Evolutionary conservation across 495 filamentous ascomycete species (phyloP), one percentile per base, ranked within the genome.

Genomic region (Entonaema liquescens): DNA sequence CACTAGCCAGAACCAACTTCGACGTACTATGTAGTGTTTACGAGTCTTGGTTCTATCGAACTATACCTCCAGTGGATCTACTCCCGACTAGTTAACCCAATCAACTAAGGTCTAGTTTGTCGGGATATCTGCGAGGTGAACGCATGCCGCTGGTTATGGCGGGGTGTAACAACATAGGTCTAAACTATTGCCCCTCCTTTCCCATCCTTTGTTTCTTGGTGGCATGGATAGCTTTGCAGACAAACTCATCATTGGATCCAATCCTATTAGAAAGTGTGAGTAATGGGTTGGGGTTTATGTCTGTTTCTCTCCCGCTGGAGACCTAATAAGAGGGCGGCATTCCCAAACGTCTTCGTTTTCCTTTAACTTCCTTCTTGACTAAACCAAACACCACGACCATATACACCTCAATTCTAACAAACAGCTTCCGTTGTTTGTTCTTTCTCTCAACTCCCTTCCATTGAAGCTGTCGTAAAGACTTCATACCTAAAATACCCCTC

Each of bases 161-260:
- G 71, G 66, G 71, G 67, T 67, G 67, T 62, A 55, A 44, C 29
- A 53, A 38, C 59, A 55, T 52, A 54, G 29, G 52, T 63, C 63
- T 60, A 33, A 63, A 52, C 62, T 55, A 61, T 50, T 70, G 71
- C 71, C 71, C 71, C 71, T 74, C 71, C 62, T 74, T 63, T 67
- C 28, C 33, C 61, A 58, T 70, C 57, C 57, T 53, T 29, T 54
- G 26, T 21, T 49, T 67, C 35, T 42, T 59, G 59, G 59, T 67
- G 68, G 53, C 71, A 67, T 66, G 71, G 62, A 57, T 60, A 62
- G 62, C 66, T 67, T 29, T 73, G 58, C 59, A 67, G 64, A 67
- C 70, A 68, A 73, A 68, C 71, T 49, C 54, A 25, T 60, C 53
- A 23, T 54, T 23, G 40, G 52, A 70, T 26, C 66, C 71, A 70